Conservation (phyloP, 2,329 filamentous ascomycete genomes). For the Botrytis tulipae region DNA sequence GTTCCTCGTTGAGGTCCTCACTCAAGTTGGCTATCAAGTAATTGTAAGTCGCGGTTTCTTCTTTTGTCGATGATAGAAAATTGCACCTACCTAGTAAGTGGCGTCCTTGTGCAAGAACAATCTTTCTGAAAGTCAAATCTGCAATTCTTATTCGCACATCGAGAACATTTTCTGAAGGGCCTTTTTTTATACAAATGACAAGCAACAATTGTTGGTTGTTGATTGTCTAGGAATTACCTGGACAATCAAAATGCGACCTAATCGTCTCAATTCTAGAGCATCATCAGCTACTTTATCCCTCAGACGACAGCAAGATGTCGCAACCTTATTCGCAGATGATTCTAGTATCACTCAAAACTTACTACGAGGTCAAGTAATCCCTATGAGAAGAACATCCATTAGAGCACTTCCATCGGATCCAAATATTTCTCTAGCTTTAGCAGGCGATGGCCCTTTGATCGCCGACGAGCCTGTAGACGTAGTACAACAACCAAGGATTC, state of each 20-base stretch:
- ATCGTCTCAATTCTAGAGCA: constrained; percentile 32
- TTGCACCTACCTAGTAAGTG: neutral
- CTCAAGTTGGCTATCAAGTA: neutral
- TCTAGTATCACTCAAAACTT: constrained; percentile 33
- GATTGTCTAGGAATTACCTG: constrained; percentile 14
- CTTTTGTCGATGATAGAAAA: neutral
- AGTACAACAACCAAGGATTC: neutral
- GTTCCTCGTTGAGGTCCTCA: neutral
- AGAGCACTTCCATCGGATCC: constrained; percentile 13
- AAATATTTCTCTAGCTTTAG: constrained; percentile 10
- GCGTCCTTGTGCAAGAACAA: neutral
- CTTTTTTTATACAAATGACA: neutral
- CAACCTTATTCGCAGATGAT: constrained; percentile 27
- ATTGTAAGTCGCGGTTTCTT: constrained; percentile 19
- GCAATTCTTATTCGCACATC: neutral
- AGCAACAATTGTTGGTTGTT: constrained; percentile 5
- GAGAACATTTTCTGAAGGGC: neutral
- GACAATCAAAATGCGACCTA: constrained; percentile 36
- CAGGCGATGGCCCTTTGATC: constrained; percentile 2
- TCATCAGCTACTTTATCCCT: constrained; percentile 34
- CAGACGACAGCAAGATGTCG: constrained; percentile 21
- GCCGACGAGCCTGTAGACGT: neutral
- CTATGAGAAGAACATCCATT: constrained; percentile 27
- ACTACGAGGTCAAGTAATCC: constrained; percentile 28
- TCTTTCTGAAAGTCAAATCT: neutral